A percentile compares a stretch with the other conserved stretches of the same genome.
These are phyloP conservation scores for Somion occarium DNA, from an alignment of 1,284 basidiomycete genomes.

Conservation along the genomic window DNA sequence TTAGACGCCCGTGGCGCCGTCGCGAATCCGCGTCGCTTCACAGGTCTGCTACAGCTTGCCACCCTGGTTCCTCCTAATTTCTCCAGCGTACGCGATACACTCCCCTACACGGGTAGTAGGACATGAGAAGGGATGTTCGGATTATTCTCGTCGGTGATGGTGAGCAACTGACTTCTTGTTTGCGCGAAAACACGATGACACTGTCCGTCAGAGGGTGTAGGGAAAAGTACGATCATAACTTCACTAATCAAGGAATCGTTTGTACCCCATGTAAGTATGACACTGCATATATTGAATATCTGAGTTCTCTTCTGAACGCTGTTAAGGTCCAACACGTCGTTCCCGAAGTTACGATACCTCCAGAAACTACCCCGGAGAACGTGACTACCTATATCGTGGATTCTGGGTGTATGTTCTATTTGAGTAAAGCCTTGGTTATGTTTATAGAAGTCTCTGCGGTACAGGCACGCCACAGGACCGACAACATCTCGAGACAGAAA, in stretches of 20 bases:
- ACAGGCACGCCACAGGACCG: constrained; percentile 76
- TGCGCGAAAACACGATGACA: not conserved
- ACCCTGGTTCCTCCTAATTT: not conserved
- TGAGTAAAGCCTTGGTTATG: not conserved
- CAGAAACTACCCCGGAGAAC: constrained; percentile 93
- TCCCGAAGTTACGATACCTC: constrained; percentile 93
- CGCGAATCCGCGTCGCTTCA: not conserved
- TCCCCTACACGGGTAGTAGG: constrained; percentile 10
- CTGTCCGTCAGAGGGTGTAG: constrained; percentile 71
- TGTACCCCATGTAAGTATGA: constrained; percentile 71
- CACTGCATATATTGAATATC: not conserved
- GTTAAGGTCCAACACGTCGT: constrained; percentile 83
- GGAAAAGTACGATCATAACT: constrained; percentile 93
- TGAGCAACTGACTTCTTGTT: constrained; percentile 31
- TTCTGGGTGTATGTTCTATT: constrained; percentile 70
- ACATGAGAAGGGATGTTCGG: constrained; percentile 85
- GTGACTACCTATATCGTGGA: constrained; percentile 96
- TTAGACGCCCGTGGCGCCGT: not conserved
- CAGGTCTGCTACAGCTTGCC: not conserved
- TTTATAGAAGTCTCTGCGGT: constrained; percentile 16
- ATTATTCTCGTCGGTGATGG: constrained; percentile 94
- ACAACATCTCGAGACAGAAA: constrained; percentile 88
- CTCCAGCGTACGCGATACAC: not conserved
- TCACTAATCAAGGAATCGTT: constrained; percentile 94
- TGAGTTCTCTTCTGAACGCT: not conserved